Conservation (phyloP, 1,284 basidiomycete genomes). For the Baeospora myosura region DNA sequence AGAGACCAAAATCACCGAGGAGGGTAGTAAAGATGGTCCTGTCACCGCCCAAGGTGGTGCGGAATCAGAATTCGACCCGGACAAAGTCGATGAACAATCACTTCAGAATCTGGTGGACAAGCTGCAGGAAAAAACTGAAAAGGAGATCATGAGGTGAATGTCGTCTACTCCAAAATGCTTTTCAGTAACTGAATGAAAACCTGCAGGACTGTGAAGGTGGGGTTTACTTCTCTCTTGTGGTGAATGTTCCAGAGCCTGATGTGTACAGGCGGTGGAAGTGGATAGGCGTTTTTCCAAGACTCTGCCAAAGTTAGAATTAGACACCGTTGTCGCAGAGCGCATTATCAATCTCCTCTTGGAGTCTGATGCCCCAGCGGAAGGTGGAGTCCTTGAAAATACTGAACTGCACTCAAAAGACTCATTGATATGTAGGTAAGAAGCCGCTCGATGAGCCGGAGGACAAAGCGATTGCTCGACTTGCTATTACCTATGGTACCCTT, state of each 20-base stretch:
- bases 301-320: constrained; percentile 61
- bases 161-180: too few species aligned
- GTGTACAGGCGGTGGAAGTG: constrained; percentile 73
- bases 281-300: constrained; percentile 74
- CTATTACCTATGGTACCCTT: constrained; percentile 78
- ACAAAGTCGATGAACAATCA: constrained; percentile 44
- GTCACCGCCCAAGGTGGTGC: constrained; percentile 3
- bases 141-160: constrained; percentile 76
- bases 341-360: constrained; percentile 45
- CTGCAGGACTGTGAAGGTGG: constrained; percentile 38
- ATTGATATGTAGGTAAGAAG: constrained; percentile 17
- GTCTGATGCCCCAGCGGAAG: not conserved
- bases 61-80: constrained; percentile 27
- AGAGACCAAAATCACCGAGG: constrained; percentile 6
- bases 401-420: constrained; percentile 10
- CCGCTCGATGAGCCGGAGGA: constrained; percentile 53
- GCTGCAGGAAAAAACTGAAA: constrained; percentile 84
- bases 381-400: constrained; percentile 14
- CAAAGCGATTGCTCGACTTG: constrained; percentile 67
- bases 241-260: too few species aligned
- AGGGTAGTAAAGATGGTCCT: constrained; percentile 12
- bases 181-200: too few species aligned
- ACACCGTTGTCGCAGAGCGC: constrained; percentile 50
- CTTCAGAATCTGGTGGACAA: constrained; percentile 71
- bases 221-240: constrained; percentile 1